Percentiles rank a stretch among this genome's conserved stretches.
Evolutionary conservation across 2,329 filamentous ascomycete species (phyloP).

Genomic region (Penicillium sp.): DNA sequence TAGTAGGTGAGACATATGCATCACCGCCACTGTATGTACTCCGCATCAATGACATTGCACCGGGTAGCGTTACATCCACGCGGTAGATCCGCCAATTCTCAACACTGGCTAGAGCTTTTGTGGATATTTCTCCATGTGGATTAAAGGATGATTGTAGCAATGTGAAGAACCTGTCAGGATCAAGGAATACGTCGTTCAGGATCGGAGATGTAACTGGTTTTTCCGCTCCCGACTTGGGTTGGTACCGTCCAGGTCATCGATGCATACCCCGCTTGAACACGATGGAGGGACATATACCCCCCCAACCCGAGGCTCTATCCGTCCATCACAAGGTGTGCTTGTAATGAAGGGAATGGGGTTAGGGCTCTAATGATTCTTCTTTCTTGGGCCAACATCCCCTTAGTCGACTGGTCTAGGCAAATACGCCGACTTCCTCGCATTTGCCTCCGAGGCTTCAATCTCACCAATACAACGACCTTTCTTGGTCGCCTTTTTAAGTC

Average conservation of each 20-base stretch:
- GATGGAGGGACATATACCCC: constrained; percentile 12
- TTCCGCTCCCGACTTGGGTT: constrained; percentile 4
- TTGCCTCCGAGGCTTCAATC: too few relatives aligned
- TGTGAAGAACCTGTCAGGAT: constrained; percentile 10
- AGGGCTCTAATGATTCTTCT: not conserved
- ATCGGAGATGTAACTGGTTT: constrained; percentile 18
- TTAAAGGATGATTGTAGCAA: constrained; percentile 14
- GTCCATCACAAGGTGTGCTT: constrained; percentile 1
- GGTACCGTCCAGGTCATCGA: constrained; percentile 6
- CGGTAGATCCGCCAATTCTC: constrained; percentile 11
- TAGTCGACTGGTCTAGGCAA: too few relatives aligned
- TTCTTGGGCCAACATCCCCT: too few relatives aligned
- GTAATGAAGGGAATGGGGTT: not conserved
- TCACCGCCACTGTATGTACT: constrained; percentile 25
- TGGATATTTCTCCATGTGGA: not conserved
- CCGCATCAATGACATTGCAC: constrained; percentile 22
- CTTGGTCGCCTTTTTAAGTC: too few relatives aligned
- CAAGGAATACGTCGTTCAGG: constrained; percentile 12
- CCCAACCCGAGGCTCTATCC: constrained; percentile 9
- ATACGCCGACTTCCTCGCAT: too few relatives aligned
- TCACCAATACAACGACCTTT: too few relatives aligned
- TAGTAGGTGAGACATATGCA: constrained; percentile 32
- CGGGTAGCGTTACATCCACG: constrained; percentile 23
- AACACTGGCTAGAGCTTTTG: constrained; percentile 14
- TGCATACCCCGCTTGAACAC: constrained; percentile 14